Percentiles rank a stretch among this genome's conserved stretches.
phyloP scores from a whole-genome alignment of 208 protist species.

The Wallacemonas sp. region DNA sequence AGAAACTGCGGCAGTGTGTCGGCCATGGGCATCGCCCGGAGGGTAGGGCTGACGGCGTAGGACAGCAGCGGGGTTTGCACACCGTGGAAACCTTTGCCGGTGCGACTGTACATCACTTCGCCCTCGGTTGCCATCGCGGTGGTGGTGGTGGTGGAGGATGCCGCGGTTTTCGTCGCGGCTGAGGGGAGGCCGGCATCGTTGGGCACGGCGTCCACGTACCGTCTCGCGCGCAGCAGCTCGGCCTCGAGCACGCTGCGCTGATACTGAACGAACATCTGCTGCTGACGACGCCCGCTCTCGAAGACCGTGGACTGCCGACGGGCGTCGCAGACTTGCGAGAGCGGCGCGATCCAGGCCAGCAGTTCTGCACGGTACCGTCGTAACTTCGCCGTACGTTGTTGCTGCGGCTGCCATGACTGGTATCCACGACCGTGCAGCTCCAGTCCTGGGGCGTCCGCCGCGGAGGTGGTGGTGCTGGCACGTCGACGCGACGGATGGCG shows the following conservation, averaged over 20 bases:
- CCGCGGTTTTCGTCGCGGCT: too few relatives aligned
- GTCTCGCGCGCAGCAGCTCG: neutral
- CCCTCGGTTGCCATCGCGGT: neutral
- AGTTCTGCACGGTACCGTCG: constrained; percentile 38
- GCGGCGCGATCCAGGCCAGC: constrained; percentile 34
- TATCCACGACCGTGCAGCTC: neutral
- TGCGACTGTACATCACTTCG: neutral
- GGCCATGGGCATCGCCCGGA: too few relatives aligned
- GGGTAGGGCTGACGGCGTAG: too few relatives aligned
- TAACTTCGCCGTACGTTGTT: constrained; percentile 27
- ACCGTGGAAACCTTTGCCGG: neutral
- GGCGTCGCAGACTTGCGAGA: constrained; percentile 37
- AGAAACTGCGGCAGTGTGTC: neutral
- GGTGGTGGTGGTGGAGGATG: neutral
- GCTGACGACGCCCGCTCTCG: constrained; percentile 42
- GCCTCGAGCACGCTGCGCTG: constrained; percentile 29
- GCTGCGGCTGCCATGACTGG: constrained; percentile 17
- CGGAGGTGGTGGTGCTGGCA: too few relatives aligned
- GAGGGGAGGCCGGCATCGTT: too few relatives aligned
- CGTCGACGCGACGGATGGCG: too few relatives aligned
- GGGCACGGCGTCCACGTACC: neutral
- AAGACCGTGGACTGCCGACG: constrained; percentile 29
- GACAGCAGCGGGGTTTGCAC: neutral
- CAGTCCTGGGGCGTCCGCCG: too few relatives aligned
- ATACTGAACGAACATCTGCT: constrained; percentile 36